These are phyloP conservation scores for Pterocarpus macrocarpus DNA, from an alignment of 306 rosid species.

Conservation along the genomic window DNA sequence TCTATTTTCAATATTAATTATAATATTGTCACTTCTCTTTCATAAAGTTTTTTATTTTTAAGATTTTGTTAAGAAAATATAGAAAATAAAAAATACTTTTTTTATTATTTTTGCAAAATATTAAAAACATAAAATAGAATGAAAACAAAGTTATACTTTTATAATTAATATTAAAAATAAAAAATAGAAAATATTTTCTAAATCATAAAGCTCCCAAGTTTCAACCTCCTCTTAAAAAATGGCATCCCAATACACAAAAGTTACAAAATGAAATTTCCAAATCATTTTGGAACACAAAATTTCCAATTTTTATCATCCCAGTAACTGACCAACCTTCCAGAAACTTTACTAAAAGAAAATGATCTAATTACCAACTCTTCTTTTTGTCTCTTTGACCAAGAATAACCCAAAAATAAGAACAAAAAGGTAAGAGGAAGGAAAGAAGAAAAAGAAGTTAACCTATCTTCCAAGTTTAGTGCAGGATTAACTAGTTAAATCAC, in stretches of 20 bases:
- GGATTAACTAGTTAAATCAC: slow-evolving; percentile 45
- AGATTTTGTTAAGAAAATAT: no score
- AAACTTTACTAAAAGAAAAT: slow-evolving; percentile 32
- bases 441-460: slow-evolving; percentile 16
- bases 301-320: background rate
- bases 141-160: no score
- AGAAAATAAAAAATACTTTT: no score
- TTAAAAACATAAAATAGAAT: no score
- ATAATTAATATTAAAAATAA: no score
- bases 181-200: no score
- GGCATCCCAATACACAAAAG: background rate
- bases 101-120: no score
- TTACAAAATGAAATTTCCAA: background rate
- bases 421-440: slow-evolving; percentile 2
- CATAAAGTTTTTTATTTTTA: no score
- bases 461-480: slow-evolving; percentile 51
- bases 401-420: slow-evolving; percentile 38
- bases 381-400: slow-evolving; percentile 57
- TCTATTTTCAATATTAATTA: no score
- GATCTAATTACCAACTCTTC: slow-evolving; percentile 39
- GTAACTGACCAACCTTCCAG: slow-evolving; percentile 21
- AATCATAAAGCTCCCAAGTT: background rate
- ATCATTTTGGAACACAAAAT: background rate
- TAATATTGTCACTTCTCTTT: no score
- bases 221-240: background rate